phyloP scores from a whole-genome alignment of 805 yeast species.

The Teunomyces aglyptinius region DNA sequence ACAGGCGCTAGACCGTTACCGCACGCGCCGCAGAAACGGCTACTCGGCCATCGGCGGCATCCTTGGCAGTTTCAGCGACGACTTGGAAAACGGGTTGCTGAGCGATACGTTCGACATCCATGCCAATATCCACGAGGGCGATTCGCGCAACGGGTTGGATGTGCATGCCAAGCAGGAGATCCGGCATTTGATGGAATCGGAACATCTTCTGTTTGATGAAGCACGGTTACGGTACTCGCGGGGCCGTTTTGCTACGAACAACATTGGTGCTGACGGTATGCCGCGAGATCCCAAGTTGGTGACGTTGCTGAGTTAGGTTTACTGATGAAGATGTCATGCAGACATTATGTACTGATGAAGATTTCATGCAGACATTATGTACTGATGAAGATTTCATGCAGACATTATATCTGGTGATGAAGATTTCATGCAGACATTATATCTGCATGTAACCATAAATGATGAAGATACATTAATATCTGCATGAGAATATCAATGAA shows the following conservation, averaged over 20 bases:
- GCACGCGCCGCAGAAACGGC: slow-evolving; percentile 24
- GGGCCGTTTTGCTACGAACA: slow-evolving; percentile 35
- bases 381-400: neutral
- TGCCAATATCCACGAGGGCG: slow-evolving; percentile 42
- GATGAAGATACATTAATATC: too few relatives aligned
- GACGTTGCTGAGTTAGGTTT: slow-evolving; percentile 7
- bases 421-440: neutral
- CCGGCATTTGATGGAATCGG: slow-evolving; percentile 50
- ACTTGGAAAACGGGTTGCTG: slow-evolving; percentile 52
- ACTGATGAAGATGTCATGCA: neutral
- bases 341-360: neutral
- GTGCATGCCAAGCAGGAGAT: slow-evolving; percentile 52
- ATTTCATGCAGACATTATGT: neutral
- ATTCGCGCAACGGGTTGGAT: slow-evolving; percentile 62
- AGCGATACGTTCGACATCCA: slow-evolving; percentile 58
- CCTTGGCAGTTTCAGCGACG: slow-evolving; percentile 33
- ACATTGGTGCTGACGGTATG: slow-evolving; percentile 16
- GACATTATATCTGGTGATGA: neutral
- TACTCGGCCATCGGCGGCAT: slow-evolving; percentile 24
- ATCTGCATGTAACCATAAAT: too few relatives aligned
- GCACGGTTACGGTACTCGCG: slow-evolving; percentile 59
- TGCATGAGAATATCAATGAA: too few relatives aligned
- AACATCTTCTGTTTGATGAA: slow-evolving; percentile 58
- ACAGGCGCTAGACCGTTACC: slow-evolving; percentile 25
- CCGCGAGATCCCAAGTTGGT: slow-evolving; percentile 21